These are phyloP conservation scores for Mortierella sp. DNA, from an alignment of 371 early-diverging fungal genomes.

Conservation along the genomic window DNA sequence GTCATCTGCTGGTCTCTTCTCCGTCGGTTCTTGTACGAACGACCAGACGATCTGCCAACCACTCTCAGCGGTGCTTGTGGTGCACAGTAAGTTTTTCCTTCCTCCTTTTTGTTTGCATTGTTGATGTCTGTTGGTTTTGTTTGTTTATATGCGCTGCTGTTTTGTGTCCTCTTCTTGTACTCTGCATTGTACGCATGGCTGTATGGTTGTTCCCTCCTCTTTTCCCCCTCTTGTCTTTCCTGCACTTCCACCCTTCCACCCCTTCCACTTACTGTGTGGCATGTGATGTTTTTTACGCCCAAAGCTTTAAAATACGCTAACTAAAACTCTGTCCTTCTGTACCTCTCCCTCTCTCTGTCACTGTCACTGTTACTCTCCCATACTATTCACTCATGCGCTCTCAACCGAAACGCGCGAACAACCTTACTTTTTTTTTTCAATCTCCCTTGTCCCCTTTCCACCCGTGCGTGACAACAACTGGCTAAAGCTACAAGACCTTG, in stretches of 20 bases:
- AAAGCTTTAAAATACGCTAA: neutral
- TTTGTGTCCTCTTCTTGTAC: neutral
- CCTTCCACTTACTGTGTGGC: neutral
- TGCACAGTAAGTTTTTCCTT: conserved; percentile 43
- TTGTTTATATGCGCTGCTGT: conserved; percentile 15
- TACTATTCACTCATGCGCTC: neutral
- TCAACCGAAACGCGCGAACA: conserved; percentile 7
- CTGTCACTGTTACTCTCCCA: no score
- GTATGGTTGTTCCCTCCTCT: neutral
- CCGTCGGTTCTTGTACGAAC: conserved; percentile 45
- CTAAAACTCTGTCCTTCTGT: neutral
- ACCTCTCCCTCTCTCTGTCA: neutral
- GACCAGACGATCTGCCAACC: conserved; percentile 49
- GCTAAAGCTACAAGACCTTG: conserved; percentile 49
- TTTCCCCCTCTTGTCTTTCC: neutral
- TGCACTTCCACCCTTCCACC: neutral
- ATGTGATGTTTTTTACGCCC: conserved; percentile 14
- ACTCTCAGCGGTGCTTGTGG: conserved; percentile 41
- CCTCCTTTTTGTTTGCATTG: conserved; percentile 8
- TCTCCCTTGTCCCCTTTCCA: neutral
- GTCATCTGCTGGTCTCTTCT: conserved; percentile 27
- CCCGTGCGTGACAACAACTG: neutral
- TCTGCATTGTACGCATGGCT: neutral
- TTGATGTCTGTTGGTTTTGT: neutral
- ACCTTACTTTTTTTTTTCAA: neutral